Conservation (phyloP, 441 rosid species). For the Euphorbia corollata region DNA sequence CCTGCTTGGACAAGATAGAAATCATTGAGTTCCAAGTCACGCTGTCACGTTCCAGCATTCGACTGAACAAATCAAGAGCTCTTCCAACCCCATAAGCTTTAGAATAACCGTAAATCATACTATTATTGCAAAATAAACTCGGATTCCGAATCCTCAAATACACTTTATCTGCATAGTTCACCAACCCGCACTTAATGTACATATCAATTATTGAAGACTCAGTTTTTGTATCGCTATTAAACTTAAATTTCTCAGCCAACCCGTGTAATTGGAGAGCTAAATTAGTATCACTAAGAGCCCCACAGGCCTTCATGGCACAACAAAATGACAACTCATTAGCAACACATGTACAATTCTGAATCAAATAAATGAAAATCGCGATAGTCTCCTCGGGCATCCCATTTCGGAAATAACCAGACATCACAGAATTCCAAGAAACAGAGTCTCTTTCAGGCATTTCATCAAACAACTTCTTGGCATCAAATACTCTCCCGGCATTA, state of each 20-base stretch:
- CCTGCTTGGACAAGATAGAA: constrained; percentile 22
- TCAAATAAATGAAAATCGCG: constrained; percentile 13
- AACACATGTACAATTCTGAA: constrained; percentile 1
- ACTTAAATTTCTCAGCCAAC: constrained; percentile 8
- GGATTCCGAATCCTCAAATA: constrained; percentile 21
- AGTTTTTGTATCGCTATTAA: not conserved
- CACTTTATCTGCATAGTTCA: constrained; percentile 16
- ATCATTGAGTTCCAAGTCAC: constrained; percentile 6
- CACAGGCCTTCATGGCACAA: constrained; percentile 30
- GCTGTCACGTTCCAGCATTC: constrained; percentile 4
- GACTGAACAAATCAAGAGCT: constrained; percentile 24
- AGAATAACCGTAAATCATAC: constrained; percentile 29
- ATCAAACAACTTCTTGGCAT: constrained; percentile 7
- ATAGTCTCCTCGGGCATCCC: constrained; percentile 10
- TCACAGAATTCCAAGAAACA: too few relatives aligned
- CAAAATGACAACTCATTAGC: constrained; percentile 16
- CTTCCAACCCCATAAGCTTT: constrained; percentile 18
- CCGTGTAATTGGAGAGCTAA: constrained; percentile 22
- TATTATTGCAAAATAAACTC: constrained; percentile 26
- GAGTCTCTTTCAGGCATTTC: too few relatives aligned
- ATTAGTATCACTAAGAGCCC: constrained; percentile 14
- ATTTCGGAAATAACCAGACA: too few relatives aligned
- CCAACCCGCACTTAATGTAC: constrained; percentile 10
- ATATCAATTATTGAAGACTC: constrained; percentile 10
- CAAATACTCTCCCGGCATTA: constrained; percentile 2